These are phyloP conservation scores for Sordaria brevicollis DNA, from an alignment of 495 filamentous ascomycete species.

Conservation along the genomic window DNA sequence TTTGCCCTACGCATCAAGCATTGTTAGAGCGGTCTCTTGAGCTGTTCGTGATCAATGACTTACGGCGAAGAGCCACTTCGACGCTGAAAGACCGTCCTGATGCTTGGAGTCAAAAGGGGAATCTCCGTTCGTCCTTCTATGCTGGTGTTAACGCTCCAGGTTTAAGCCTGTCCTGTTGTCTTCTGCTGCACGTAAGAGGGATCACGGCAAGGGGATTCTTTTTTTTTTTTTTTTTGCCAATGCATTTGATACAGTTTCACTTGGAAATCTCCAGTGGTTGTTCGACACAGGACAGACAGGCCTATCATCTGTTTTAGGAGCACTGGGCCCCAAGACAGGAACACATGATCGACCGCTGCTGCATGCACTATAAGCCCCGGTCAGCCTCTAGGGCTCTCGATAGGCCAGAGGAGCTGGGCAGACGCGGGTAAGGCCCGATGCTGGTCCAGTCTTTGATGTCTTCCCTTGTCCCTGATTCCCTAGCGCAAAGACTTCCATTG, in stretches of 20 bases:
- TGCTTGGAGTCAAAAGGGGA: neutral
- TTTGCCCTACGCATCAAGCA: neutral
- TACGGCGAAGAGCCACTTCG: neutral
- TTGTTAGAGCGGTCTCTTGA: neutral
- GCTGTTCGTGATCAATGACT: neutral
- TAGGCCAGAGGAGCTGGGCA: neutral
- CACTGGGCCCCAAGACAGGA: conserved; percentile 1
- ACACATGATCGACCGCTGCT: conserved; percentile 22
- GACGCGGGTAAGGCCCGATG: neutral
- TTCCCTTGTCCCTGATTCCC: neutral
- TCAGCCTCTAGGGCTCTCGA: neutral
- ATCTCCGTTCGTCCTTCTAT: neutral
- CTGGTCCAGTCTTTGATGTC: neutral
- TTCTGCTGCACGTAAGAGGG: neutral
- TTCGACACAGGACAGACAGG: neutral
- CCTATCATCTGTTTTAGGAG: neutral
- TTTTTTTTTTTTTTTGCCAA: too few species aligned
- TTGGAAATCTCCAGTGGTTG: neutral
- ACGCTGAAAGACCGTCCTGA: neutral
- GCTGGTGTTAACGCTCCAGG: neutral
- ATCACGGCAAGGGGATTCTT: neutral
- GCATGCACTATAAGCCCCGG: conserved; percentile 8
- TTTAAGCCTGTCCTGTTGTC: neutral
- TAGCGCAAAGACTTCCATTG: neutral
- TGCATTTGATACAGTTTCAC: neutral